Conservation (phyloP, 306 rosid species). For the Crataegus laevigata region DNA sequence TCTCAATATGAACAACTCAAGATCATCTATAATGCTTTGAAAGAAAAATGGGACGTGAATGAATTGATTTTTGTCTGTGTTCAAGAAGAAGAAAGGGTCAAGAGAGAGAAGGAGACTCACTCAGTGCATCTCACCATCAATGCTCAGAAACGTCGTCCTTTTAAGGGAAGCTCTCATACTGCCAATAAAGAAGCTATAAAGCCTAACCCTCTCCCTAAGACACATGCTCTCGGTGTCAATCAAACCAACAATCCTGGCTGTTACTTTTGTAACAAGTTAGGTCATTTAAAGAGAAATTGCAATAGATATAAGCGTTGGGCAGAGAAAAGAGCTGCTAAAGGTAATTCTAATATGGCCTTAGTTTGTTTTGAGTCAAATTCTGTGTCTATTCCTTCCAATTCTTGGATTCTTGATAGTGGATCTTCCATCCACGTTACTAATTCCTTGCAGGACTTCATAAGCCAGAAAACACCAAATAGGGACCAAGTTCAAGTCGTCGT, state of each 20-base stretch:
- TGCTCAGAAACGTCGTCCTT: accelerated
- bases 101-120: too few species aligned
- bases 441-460: not conserved
- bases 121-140: not conserved
- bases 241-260: not conserved
- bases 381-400: not conserved
- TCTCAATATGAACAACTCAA: not conserved
- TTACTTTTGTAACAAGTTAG: not conserved
- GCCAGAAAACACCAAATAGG: not conserved
- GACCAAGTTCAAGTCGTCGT: not conserved
- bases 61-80: too few species aligned
- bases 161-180: not conserved
- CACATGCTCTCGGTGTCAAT: not conserved
- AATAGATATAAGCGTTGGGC: not conserved
- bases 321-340: not conserved
- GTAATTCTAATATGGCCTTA: not conserved
- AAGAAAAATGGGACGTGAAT: not conserved
- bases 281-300: not conserved
- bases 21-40: not conserved
- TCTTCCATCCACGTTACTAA: not conserved
- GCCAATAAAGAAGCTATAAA: not conserved
- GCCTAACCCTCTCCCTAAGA: not conserved
- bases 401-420: not conserved
- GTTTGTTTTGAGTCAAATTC: not conserved
- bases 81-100: too few species aligned